Base-by-base conservation (phyloP, 345 rosid genomes). In the Hibiscus tridactylites region DNA sequence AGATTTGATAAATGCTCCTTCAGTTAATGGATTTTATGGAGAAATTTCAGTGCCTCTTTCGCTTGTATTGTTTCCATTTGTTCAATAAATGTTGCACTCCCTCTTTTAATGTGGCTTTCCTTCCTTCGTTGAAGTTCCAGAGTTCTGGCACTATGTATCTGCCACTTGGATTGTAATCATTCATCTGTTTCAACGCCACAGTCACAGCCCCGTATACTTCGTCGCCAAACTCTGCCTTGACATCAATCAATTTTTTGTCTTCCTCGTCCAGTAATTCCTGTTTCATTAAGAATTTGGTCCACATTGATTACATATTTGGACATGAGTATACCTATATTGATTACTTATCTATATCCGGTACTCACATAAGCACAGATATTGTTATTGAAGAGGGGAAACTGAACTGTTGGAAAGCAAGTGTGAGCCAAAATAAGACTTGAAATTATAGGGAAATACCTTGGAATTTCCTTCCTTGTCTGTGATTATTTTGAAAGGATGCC, bases 91-190 rank as follows among this genome's bases (percentile, higher is more conserved):
- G 37, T 21, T 17, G 8, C 33, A 57, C 84, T 28, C 88, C 90
- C 71, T 90, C 95, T 31, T 68, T 73, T 56, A 86, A 66, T 31
- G 82, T 68, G 0, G 96, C 91, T 73, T 70, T 88, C 70, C 82
- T 83, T 9, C 80, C 78, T 57, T 80, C 79, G 31, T 9, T 64
- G 56, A 71, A 80, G 73, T 86, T 81, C 93, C 96, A 88, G 16
- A 90, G 76, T 76, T 86, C 93, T n/a, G 82, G 82, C 47, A 74
- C 73, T 33, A 77, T 58, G 71, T 88, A 88, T 68, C 88, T 80
- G 35, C 85, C 88, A 39, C 90, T 90, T 3, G 85, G 85, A 54
- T 83, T 86, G 70, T 78, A 85, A 73, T 88, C 90, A 29, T 81
- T 77, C 74, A 83, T 75, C 80, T 90, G 86, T 70, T 17, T 19